Evolutionary conservation across 1,284 basidiomycete genomes (phyloP).

Genomic region (Leucoagaricus sp.): DNA sequence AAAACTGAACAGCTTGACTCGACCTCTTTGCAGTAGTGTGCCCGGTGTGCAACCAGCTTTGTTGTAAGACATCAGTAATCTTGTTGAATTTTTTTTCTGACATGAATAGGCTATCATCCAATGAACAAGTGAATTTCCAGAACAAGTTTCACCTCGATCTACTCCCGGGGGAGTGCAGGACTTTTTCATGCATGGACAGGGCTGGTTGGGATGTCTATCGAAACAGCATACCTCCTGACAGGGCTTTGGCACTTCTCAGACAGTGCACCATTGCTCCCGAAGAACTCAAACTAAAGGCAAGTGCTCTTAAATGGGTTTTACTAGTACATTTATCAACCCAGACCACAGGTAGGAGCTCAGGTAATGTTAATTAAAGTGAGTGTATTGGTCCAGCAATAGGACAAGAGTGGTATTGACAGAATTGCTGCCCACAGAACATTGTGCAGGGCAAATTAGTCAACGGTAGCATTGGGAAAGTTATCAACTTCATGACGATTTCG

Average conservation of each 20-base stretch:
- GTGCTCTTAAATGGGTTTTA: not conserved
- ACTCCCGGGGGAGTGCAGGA: not conserved
- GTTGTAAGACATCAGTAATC: not conserved
- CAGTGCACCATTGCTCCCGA: not conserved
- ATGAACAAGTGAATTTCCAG: not conserved
- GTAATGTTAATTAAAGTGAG: conserved; percentile 11
- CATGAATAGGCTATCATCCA: not conserved
- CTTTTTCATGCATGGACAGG: not conserved
- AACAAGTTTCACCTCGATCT: not conserved
- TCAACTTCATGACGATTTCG: conserved; percentile 54
- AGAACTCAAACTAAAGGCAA: conserved; percentile 2
- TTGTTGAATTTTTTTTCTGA: not conserved
- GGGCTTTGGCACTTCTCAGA: not conserved
- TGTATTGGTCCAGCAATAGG: not conserved
- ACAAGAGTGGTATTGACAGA: not conserved
- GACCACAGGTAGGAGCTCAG: conserved; percentile 6
- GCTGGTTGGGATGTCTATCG: conserved; percentile 12
- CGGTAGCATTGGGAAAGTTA: conserved; percentile 74
- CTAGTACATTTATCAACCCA: not conserved
- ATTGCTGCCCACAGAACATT: not conserved
- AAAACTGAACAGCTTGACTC: not conserved
- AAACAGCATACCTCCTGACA: not conserved
- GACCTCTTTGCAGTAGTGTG: not conserved
- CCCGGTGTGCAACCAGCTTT: not conserved
- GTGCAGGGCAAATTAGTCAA: conserved; percentile 70